These are phyloP conservation scores for Phylloporus sp. DNA, from an alignment of 768 basidiomycete genomes.

Conservation along the genomic window DNA sequence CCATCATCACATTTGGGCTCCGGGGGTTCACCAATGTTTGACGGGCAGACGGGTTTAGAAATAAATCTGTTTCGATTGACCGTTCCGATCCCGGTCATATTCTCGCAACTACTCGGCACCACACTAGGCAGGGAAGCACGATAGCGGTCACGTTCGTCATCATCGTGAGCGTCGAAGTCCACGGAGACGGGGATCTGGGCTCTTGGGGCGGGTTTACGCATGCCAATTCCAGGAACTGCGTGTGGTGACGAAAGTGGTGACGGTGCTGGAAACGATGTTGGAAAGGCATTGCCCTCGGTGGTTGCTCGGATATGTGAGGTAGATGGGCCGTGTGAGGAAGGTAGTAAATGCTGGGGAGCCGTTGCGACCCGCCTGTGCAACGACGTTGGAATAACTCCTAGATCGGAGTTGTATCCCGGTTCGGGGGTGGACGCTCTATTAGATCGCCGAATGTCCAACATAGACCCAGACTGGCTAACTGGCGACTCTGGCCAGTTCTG, in stretches of 20 bases:
- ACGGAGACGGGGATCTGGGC: conserved; percentile 60
- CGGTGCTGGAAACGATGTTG: conserved; percentile 13
- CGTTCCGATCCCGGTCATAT: conserved; percentile 66
- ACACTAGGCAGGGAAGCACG: conserved; percentile 50
- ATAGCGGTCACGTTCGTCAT: conserved; percentile 30
- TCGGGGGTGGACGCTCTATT: conserved; percentile 32
- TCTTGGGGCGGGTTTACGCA: conserved; percentile 61
- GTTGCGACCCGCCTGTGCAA: conserved; percentile 31
- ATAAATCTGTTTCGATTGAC: conserved; percentile 24
- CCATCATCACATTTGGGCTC: conserved; percentile 15
- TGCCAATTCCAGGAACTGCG: conserved; percentile 33
- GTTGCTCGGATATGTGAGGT: conserved; percentile 28
- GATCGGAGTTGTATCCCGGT: conserved; percentile 21
- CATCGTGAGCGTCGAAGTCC: conserved; percentile 36
- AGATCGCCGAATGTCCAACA: conserved; percentile 33
- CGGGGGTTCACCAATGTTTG: conserved; percentile 6
- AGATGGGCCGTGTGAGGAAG: conserved; percentile 13
- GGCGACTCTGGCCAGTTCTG: conserved; percentile 33
- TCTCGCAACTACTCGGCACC: conserved; percentile 45
- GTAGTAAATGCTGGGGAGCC: conserved; percentile 24
- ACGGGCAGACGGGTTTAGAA: conserved; percentile 16
- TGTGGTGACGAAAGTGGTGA: conserved; percentile 19
- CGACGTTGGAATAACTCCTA: conserved; percentile 23
- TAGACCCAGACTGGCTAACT: conserved; percentile 33
- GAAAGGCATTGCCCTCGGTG: conserved; percentile 30